Conservation (phyloP, 495 filamentous ascomycete genomes). For the Xylaria bambusicola region DNA sequence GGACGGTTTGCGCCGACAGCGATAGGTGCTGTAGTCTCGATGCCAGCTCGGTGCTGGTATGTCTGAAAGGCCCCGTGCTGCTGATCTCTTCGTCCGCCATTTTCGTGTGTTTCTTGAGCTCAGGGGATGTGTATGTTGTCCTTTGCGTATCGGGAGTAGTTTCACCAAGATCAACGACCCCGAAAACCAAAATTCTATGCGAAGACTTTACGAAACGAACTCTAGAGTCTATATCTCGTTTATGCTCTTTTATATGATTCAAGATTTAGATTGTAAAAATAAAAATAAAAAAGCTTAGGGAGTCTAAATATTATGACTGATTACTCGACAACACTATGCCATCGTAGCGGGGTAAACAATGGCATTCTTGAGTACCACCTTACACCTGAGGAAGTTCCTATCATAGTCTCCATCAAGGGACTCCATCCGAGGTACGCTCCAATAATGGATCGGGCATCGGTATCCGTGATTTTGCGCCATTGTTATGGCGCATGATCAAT, state of each 20-base stretch:
- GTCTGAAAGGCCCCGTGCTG: not conserved
- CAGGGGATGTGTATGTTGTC: too few relatives aligned
- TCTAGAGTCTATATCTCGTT: too few relatives aligned
- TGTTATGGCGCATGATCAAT: not conserved
- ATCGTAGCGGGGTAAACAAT: constrained; percentile 14
- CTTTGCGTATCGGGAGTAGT: too few relatives aligned
- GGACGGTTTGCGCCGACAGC: constrained; percentile 72
- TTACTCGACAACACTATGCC: not conserved
- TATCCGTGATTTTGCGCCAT: constrained; percentile 17
- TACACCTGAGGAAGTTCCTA: constrained; percentile 14
- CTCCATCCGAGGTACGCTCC: not conserved
- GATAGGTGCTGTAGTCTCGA: constrained; percentile 42
- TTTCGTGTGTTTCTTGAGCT: not conserved
- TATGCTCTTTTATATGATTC: too few relatives aligned
- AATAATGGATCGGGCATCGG: not conserved
- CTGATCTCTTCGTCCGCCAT: constrained; percentile 12
- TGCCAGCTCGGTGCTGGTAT: constrained; percentile 19
- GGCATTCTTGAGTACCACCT: constrained; percentile 7
- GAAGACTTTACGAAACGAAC: too few relatives aligned
- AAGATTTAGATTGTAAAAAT: too few relatives aligned
- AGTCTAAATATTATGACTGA: too few relatives aligned
- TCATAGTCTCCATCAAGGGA: not conserved
- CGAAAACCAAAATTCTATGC: too few relatives aligned
- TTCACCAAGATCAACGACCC: too few relatives aligned
- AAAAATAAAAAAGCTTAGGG: not conserved